A percentile compares a stretch with the other conserved stretches of the same genome.
Evolutionary conservation across 2,329 filamentous ascomycete genomes (phyloP).

Genomic region (Triangularia setosa): DNA sequence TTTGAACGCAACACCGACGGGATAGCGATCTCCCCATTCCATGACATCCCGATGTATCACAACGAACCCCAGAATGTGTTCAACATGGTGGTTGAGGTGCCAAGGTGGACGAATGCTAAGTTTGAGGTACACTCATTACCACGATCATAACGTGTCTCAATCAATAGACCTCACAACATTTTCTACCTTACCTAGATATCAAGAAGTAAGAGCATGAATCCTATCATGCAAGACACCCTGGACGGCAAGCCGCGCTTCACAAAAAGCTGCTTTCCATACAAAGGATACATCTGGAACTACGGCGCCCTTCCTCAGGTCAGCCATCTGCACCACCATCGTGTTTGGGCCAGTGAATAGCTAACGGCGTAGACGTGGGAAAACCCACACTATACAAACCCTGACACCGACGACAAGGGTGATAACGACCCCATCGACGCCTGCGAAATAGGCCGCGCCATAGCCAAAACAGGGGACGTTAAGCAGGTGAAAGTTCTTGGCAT

Average conservation of each 20-base stretch:
- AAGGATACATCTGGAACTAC: slow-evolving; percentile 99
- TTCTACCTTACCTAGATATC: slow-evolving; percentile 77
- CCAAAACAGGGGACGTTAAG: slow-evolving; percentile 92
- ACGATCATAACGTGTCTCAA: neutral
- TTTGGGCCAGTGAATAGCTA: slow-evolving; percentile 11
- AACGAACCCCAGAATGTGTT: slow-evolving; percentile 89
- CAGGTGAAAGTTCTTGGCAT: slow-evolving; percentile 99
- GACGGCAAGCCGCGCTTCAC: slow-evolving; percentile 98
- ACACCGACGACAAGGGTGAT: slow-evolving; percentile 98
- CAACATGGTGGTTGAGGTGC: slow-evolving; percentile 99
- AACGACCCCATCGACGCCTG: slow-evolving; percentile 98
- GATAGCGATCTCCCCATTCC: slow-evolving; percentile 85
- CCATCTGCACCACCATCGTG: neutral
- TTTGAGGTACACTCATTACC: slow-evolving; percentile 67
- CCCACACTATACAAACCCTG: slow-evolving; percentile 86
- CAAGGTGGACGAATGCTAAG: slow-evolving; percentile 98
- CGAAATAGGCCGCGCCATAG: slow-evolving; percentile 88
- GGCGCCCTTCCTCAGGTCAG: slow-evolving; percentile 93
- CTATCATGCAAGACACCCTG: slow-evolving; percentile 98
- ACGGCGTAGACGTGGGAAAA: slow-evolving; percentile 86
- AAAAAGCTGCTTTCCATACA: slow-evolving; percentile 99
- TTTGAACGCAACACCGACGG: slow-evolving; percentile 81
- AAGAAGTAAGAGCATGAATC: slow-evolving; percentile 95
- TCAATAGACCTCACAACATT: neutral
- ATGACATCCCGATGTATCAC: slow-evolving; percentile 96